Evolutionary conservation across 345 rosid species (phyloP).

Genomic region (Crucihimalaya himalaica): DNA sequence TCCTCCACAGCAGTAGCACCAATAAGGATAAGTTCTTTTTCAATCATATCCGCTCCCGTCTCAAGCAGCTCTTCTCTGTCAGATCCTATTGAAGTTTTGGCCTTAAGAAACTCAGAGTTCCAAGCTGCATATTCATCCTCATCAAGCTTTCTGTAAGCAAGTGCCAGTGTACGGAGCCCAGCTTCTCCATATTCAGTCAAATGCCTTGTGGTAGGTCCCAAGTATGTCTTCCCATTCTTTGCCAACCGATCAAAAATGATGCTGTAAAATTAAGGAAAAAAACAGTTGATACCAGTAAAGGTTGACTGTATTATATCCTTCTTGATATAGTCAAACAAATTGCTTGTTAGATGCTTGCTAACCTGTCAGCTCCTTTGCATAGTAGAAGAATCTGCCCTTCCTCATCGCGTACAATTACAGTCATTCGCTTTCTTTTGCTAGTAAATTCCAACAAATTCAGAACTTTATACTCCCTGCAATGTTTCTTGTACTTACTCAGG

Average conservation of each 20-base stretch:
- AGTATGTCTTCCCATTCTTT: slow-evolving; percentile 68
- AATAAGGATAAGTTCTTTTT: slow-evolving; percentile 80
- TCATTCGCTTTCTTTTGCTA: slow-evolving; percentile 97
- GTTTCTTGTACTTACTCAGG: slow-evolving; percentile 30
- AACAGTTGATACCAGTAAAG: slow-evolving; percentile 14
- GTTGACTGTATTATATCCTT: not conserved
- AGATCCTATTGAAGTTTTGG: slow-evolving; percentile 76
- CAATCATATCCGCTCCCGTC: slow-evolving; percentile 75
- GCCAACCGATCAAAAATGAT: slow-evolving; percentile 88
- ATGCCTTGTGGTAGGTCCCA: slow-evolving; percentile 67
- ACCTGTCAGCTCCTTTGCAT: slow-evolving; percentile 99
- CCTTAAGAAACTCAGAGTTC: slow-evolving; percentile 80
- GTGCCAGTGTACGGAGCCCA: slow-evolving; percentile 84
- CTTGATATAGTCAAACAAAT: not conserved
- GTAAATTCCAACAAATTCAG: slow-evolving; percentile 90
- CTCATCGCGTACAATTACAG: slow-evolving; percentile 80
- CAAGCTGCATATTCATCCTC: slow-evolving; percentile 76
- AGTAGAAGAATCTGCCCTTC: slow-evolving; percentile 80
- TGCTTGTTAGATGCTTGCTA: slow-evolving; percentile 33
- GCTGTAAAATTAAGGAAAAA: slow-evolving; percentile 47
- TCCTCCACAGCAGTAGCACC: slow-evolving; percentile 99
- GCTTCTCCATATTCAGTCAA: slow-evolving; percentile 95
- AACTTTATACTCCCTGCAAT: slow-evolving; percentile 86
- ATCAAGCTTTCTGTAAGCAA: slow-evolving; percentile 72
- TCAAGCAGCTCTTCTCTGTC: slow-evolving; percentile 85